Evolutionary conservation across 83 land plant genomes (phyloP), one percentile per base, ranked within the genome.

Genomic region (Isoetes engelmannii): DNA sequence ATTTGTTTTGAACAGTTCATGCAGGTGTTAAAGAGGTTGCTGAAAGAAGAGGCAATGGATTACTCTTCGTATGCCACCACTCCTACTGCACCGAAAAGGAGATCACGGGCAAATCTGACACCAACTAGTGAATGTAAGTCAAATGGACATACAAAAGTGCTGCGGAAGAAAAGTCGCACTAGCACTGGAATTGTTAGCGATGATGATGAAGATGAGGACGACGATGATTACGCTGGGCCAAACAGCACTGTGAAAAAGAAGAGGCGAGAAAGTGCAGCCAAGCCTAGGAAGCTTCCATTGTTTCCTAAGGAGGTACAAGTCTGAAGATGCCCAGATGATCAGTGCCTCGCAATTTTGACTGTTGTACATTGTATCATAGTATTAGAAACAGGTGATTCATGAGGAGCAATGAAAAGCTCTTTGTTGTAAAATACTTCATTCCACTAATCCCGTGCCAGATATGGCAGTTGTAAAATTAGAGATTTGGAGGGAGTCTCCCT

Each of bases 11-110:
- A 68, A 19, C 57, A 8, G 10, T 44, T 4, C 37, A 57, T 69
- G 1, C 89, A 95, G 99, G 94, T 85, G 15, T 91, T 85, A 57
- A 95, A 95, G 77, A 74, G 72, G 72, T 60, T 86, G 7, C 68
- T 95, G 69, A 95, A 80, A 82, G 99, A 91, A 59, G 99, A 95
- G 63, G 72, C 92, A 3, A 69, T 89, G 60, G 99, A 95, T 65
- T 95, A 91, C 62, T 66, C 96, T 6, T 56, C 78, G 7, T 89
- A 88, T 74, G 78, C 92, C 18, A 82, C 91, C 28, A 84, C 67
- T n/a, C 18, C 62, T 4, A 58, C 67, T 49, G 67, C 48, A 21
- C 61, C 43, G 56, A 21, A 5, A 10, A 51, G 12, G 65, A 62
- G 6, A 37, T 42, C 13, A 6, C 51, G 43, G 8, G 73, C 58